Base-by-base conservation (phyloP, 768 basidiomycete species). In the Sporobolomyces phaffii region DNA sequence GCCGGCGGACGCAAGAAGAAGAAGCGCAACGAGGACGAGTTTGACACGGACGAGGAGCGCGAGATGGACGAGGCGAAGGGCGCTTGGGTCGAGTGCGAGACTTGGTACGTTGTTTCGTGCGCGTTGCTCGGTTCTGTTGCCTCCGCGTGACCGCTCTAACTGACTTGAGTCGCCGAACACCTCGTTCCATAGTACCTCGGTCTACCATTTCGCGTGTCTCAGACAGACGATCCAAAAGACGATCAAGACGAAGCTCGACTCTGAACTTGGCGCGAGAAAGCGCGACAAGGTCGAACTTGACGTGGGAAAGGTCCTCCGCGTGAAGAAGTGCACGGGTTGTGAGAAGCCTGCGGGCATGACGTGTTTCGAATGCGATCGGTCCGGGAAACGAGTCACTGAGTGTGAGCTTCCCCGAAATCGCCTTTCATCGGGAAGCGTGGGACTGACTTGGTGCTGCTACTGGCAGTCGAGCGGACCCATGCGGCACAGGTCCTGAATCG, bases 71-170 rank as follows among this genome's bases (percentile, higher is more conserved):
- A 22, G 9, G 50, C 28, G 22, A 36, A 36, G n/a, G 72, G 72
- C 20, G 53, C 68, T 0, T 73, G 72, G 72, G 29, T 73, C n/a
- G 72, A 73, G 47, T 73, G 72, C 51, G 63, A 47, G 20, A 54
- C 54, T 26, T 64, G 65, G 62, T 73, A n/a, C 38, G 68, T 58
- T 3, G 24, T 7, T 41, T 28, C 14, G 8, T 20, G 9, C 14
- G n/a, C 6, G 4, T 15, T 62, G 15, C 14, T 9, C n/a, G n/a
- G n/a, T 38, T 33, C 3, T 40, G 14, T 54, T n/a, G 53, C 14
- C 20, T 53, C 1, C 7, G 29, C 20, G 3, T 14, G 50, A 53
- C 4, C 29, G 50, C 29, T 8, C 29, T 31, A 5, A 17, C 34
- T 29, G 24, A 50, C 28, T 11, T 17, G 50, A 38, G 28, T 41